Conservation (phyloP, 345 rosid genomes). For the Murraya paniculata region DNA sequence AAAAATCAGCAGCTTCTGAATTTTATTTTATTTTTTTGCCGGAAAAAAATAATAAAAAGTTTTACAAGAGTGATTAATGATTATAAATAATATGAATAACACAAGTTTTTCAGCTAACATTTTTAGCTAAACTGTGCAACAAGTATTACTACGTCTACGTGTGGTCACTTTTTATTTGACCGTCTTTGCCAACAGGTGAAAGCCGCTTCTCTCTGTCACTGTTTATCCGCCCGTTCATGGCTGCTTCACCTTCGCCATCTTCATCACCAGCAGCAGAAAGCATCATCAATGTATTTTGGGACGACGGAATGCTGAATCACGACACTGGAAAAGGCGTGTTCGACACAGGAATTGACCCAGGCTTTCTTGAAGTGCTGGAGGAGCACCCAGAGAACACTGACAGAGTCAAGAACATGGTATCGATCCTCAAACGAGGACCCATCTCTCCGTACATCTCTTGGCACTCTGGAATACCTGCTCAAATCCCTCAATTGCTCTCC, state of each 20-base stretch:
- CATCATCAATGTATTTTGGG: constrained; percentile 75
- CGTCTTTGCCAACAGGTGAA: neutral
- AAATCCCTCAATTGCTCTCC: constrained; percentile 52
- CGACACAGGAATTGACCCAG: constrained; percentile 64
- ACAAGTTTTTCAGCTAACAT: too few relatives aligned
- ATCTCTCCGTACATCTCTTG: constrained; percentile 66
- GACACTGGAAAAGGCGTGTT: constrained; percentile 65
- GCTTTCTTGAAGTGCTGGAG: constrained; percentile 72
- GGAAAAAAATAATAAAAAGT: too few relatives aligned
- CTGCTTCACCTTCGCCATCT: neutral
- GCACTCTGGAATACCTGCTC: constrained; percentile 60
- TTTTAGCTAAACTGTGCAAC: too few relatives aligned
- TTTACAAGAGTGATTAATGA: too few relatives aligned
- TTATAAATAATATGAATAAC: too few relatives aligned
- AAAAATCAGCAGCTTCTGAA: too few relatives aligned
- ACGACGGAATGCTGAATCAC: constrained; percentile 80
- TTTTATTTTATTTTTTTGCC: too few relatives aligned
- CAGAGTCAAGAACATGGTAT: constrained; percentile 75
- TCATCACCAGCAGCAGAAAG: constrained; percentile 10
- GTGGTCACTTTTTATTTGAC: neutral
- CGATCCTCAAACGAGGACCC: constrained; percentile 78
- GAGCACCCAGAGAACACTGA: constrained; percentile 82
- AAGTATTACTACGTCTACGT: too few relatives aligned
- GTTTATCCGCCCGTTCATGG: neutral
- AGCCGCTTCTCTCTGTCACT: neutral